Evolutionary conservation across 148 eudicot species (phyloP), one percentile per base, ranked within the genome.

Genomic region (Amaranthus hypochondriacus): DNA sequence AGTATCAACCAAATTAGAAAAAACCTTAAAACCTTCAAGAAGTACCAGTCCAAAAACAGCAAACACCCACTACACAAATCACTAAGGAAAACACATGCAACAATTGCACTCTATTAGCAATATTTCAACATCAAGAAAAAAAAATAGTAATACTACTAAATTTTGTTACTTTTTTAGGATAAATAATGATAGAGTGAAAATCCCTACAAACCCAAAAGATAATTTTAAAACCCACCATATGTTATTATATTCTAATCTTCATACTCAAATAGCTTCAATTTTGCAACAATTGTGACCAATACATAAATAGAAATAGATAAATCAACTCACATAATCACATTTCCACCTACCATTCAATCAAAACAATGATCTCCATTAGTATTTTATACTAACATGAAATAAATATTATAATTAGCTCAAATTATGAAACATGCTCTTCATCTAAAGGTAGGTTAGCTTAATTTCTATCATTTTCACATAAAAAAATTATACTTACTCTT

Each of bases 401-500:
- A 50, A 60, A 42, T 50, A 43, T 62, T 64, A 51, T 72, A 54
- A 42, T 56, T 56, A 10, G 48, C 75, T 15, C 14, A 62, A 78
- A 73, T 51, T 72, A 50, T 54, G 73, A 60, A 72, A 47, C 69
- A 76, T 75, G 66, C 62, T 66, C 63, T 80, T 75, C 69, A 57
- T 55, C 65, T 62, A 62, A 49, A 15, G 56, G 79, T 68, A 56
- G 76, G 76, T 80, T 66, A 80, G 54, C 69, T 75, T 75, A 71
- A 18, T 39, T 13, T 48, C 5, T 55, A 14, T 47, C 51, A 3
- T 21, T 49, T 67, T 46, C 28, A 10, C 21, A 68, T 18, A 3
- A 50, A 52, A 9, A 39, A 47, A 74, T 48, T 43, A 18, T 53
- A 28, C 39, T 28, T 28, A 28, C 39, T 28, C 39, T 28, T 28